Conservation (phyloP, 441 rosid genomes). For the Euphorbia celastroides region DNA sequence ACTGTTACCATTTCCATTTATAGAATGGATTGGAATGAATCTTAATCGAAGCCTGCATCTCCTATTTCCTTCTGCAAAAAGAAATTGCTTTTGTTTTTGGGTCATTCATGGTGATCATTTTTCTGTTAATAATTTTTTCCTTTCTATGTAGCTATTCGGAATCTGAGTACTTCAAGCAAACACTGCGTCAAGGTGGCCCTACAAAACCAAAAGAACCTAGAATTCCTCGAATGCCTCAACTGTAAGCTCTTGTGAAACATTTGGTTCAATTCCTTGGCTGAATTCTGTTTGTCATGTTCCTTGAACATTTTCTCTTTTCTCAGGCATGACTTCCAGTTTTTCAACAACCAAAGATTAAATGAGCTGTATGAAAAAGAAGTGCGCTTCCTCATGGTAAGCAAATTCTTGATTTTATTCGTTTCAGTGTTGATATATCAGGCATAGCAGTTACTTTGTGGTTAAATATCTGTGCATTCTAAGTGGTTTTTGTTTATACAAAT, state of each 20-base stretch:
- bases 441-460: background rate
- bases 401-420: slow-evolving; percentile 7
- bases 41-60: background rate
- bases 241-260: slow-evolving; percentile 44
- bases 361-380: slow-evolving; percentile 99
- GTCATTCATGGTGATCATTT: background rate
- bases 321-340: slow-evolving; percentile 98
- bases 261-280: background rate
- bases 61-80: background rate
- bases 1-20: background rate
- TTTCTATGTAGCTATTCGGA: slow-evolving; percentile 72
- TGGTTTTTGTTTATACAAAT: slow-evolving; percentile 1
- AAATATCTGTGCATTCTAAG: background rate
- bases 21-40: background rate
- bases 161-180: slow-evolving; percentile 96
- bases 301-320: slow-evolving; percentile 13
- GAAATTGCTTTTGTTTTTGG: slow-evolving; percentile 3
- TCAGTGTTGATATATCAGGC: slow-evolving; percentile 3
- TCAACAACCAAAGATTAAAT: slow-evolving; percentile 88
- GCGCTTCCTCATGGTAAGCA: slow-evolving; percentile 87
- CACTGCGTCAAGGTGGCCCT: slow-evolving; percentile 95
- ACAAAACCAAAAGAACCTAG: slow-evolving; percentile 97
- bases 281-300: slow-evolving; percentile 11
- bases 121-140: slow-evolving; percentile 3
- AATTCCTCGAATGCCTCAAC: slow-evolving; percentile 99